Evolutionary conservation across 805 yeast species (phyloP).

Genomic region (Zygosaccharomyces lentus): DNA sequence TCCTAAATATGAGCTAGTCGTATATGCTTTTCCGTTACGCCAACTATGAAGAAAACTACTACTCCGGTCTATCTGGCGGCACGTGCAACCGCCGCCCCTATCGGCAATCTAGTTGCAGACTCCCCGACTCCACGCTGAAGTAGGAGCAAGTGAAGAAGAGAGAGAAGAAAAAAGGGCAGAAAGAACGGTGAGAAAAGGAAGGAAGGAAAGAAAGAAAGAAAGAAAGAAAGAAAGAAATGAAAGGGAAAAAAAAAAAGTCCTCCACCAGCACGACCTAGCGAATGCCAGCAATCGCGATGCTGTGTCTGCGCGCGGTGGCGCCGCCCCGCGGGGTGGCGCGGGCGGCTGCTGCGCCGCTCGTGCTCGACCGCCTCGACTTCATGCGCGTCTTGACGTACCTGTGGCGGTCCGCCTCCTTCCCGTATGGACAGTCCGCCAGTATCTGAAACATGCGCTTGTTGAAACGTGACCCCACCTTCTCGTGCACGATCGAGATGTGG

Average conservation of each 20-base stretch:
- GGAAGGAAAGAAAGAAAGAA: background rate
- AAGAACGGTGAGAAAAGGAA: background rate
- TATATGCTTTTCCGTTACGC: too few relatives aligned
- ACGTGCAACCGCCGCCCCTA: too few relatives aligned
- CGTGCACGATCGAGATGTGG: constrained; percentile 50
- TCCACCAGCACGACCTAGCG: background rate
- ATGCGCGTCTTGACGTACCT: constrained; percentile 13
- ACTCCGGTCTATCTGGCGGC: too few relatives aligned
- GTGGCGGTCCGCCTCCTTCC: constrained; percentile 12
- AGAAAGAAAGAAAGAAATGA: background rate
- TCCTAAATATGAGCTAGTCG: too few relatives aligned
- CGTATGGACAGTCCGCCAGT: constrained; percentile 24
- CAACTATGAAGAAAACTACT: too few relatives aligned
- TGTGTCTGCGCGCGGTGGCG: constrained; percentile 1
- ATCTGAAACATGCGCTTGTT: constrained; percentile 35
- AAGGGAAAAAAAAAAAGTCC: too few relatives aligned
- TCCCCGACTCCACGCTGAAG: too few relatives aligned
- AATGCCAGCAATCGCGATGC: constrained; percentile 3
- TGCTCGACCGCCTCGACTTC: constrained; percentile 8
- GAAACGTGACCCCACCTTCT: constrained; percentile 39
- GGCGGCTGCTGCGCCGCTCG: background rate
- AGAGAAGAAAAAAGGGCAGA: background rate
- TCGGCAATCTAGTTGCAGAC: too few relatives aligned
- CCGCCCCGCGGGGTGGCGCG: too few relatives aligned
- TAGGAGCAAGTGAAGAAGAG: background rate